Evolutionary conservation across 148 eudicot genomes (phyloP).

Genomic region (Talinum fruticosum): DNA sequence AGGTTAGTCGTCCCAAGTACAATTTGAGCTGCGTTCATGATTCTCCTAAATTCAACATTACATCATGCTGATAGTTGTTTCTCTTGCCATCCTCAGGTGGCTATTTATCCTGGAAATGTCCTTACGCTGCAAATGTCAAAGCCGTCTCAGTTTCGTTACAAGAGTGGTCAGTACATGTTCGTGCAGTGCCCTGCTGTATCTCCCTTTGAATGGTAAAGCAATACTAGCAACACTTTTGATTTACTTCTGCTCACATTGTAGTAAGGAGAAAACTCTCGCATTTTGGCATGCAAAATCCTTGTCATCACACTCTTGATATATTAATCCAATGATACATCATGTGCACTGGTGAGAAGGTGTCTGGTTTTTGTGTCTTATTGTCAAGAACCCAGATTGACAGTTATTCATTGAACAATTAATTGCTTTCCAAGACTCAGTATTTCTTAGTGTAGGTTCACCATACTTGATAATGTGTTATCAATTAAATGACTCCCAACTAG

Average conservation of each 20-base stretch:
- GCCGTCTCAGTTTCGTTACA: slow-evolving; percentile 78
- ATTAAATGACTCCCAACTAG: too few relatives aligned
- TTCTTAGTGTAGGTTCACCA: background rate
- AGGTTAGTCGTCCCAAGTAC: slow-evolving; percentile 43
- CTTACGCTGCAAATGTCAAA: slow-evolving; percentile 93
- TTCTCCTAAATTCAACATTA: background rate
- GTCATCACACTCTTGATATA: background rate
- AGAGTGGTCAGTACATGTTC: slow-evolving; percentile 98
- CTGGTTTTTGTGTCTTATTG: background rate
- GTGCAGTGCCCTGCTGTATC: slow-evolving; percentile 96
- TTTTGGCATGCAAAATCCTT: background rate
- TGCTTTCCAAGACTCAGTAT: background rate
- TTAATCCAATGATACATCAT: background rate
- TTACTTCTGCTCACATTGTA: slow-evolving; percentile 3
- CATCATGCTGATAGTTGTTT: background rate
- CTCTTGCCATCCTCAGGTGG: slow-evolving; percentile 42
- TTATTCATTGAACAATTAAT: background rate
- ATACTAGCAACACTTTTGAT: slow-evolving; percentile 1
- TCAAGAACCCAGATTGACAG: background rate
- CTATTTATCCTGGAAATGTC: slow-evolving; percentile 84
- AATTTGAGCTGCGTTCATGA: background rate
- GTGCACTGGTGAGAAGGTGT: background rate
- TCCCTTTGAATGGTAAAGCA: slow-evolving; percentile 82
- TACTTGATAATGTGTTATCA: background rate
- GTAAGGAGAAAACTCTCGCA: background rate